Base-by-base conservation (phyloP, 352 stramenopile species). In the Phytophthora aleatoria region DNA sequence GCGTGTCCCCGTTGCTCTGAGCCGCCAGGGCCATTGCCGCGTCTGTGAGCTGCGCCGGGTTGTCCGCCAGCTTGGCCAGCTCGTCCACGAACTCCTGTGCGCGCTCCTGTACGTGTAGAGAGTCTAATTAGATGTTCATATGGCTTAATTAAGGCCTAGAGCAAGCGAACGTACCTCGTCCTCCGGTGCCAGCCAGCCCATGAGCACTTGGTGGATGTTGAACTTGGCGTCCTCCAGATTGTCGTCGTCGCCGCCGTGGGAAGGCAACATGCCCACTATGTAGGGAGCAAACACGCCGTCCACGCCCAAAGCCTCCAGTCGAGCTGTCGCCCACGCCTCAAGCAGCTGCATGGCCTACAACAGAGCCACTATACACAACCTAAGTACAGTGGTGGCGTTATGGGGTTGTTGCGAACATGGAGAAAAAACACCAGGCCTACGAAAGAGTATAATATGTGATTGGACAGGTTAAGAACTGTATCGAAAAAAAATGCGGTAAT, bases 251-350 rank as follows among this genome's bases (percentile, higher is more conserved):
- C 64, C 57, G 20, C 71, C 63, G 45, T 69, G 55, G 2, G 60
- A 65, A 31, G 64, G 64, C 42, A 94, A 57, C 83, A 95, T 95
- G 20, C 77, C 82, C 35, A 94, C 80, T 20, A 95, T 79, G 63
- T 94, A 95, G 16, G 83, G 87, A 16, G 87, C 87, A 57, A 95
- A 95, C 41, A 93, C 85, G 42, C 81, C 77, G 67, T 95, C 87
- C 3, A 95, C 87, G 31, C 85, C 83, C 41, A 95, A 73, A 38
- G 61, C 76, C 55, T 90, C 80, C 38, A 95, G 71, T 44, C 73
- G 81, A 67, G 75, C 58, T 12, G 71, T 85, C 31, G 87, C 78
- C 87, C 87, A 95, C 41, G 69, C 67, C 60, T 90, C 79, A 15
- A 95, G 73, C 71, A 74, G 57, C 69, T 74, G 65, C 70, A 77